Conservation (phyloP, 2,329 filamentous ascomycete species). For the Acrodontium crateriforme region DNA sequence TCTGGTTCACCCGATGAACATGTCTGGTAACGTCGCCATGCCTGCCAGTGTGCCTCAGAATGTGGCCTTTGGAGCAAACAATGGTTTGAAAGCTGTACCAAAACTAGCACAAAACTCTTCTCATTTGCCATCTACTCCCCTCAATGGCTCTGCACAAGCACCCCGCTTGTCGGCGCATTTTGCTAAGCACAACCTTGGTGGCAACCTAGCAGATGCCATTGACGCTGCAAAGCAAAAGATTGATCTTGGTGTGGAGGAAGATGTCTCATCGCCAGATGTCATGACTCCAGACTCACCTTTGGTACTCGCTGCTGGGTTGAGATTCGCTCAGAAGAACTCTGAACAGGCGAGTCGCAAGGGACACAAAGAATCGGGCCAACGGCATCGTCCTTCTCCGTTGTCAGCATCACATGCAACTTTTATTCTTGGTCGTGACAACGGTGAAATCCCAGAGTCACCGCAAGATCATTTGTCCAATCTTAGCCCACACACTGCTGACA, state of each 20-base stretch:
- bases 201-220: constrained; percentile 21
- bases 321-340: constrained; percentile 2
- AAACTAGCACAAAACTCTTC: constrained; percentile 1
- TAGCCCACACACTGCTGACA: constrained; percentile 34
- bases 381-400: constrained; percentile 20
- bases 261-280: constrained; percentile 13
- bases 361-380: constrained; percentile 7
- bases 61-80: no score
- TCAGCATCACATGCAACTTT: constrained; percentile 8
- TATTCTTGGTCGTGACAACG: constrained; percentile 7
- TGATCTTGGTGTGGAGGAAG: constrained; percentile 20
- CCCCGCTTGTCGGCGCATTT: constrained; percentile 29
- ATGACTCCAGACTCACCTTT: constrained; percentile 12
- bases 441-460: constrained; percentile 18
- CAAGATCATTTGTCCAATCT: constrained; percentile 21
- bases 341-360: constrained; percentile 7
- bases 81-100: constrained; percentile 2
- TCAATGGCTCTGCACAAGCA: constrained; percentile 24
- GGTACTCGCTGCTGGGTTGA: constrained; percentile 7
- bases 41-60: constrained; percentile 6
- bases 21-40: constrained; percentile 4
- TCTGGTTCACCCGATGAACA: constrained; percentile 20
- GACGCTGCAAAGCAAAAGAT: constrained; percentile 19
- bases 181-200: constrained; percentile 28
- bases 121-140: constrained; percentile 6